phyloP scores from a whole-genome alignment of 331 rosid species.

The Stylosanthes scabra region DNA sequence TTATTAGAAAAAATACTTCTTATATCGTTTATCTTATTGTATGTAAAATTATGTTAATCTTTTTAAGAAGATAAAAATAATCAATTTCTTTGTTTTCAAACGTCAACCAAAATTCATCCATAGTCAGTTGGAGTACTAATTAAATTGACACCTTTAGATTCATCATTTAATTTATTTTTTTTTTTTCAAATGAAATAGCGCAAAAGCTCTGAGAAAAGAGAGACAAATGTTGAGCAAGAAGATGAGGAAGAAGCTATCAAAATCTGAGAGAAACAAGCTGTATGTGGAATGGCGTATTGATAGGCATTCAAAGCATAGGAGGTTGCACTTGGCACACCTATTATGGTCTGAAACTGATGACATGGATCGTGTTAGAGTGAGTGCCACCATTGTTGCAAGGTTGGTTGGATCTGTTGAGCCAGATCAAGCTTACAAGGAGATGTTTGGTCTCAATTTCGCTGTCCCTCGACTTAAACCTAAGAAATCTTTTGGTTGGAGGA shows the following conservation, averaged over 20 bases:
- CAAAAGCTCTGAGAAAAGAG: constrained; percentile 60
- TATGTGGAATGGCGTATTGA: constrained; percentile 77
- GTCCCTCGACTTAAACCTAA: constrained; percentile 42
- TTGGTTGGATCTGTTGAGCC: constrained; percentile 76
- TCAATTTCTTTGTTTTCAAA: no score
- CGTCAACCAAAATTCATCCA: no score
- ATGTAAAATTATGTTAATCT: no score
- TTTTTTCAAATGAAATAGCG: constrained; percentile 53
- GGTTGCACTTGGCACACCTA: constrained; percentile 71
- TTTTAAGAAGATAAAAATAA: no score
- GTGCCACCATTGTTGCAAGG: constrained; percentile 79
- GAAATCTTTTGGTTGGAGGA: constrained; percentile 60
- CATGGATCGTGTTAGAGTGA: constrained; percentile 61
- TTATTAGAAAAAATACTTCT: no score
- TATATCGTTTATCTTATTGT: no score
- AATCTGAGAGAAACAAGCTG: constrained; percentile 66
- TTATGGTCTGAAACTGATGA: constrained; percentile 65
- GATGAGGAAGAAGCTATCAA: constrained; percentile 67
- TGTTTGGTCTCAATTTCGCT: constrained; percentile 92
- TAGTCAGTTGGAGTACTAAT: no score
- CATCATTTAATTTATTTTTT: neutral
- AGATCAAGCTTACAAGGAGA: constrained; percentile 87
- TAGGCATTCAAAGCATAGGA: constrained; percentile 63
- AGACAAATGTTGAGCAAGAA: constrained; percentile 81
- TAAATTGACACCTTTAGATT: neutral